Evolutionary conservation across 768 basidiomycete genomes (phyloP).

Genomic region (Pulveroboletus sp.): DNA sequence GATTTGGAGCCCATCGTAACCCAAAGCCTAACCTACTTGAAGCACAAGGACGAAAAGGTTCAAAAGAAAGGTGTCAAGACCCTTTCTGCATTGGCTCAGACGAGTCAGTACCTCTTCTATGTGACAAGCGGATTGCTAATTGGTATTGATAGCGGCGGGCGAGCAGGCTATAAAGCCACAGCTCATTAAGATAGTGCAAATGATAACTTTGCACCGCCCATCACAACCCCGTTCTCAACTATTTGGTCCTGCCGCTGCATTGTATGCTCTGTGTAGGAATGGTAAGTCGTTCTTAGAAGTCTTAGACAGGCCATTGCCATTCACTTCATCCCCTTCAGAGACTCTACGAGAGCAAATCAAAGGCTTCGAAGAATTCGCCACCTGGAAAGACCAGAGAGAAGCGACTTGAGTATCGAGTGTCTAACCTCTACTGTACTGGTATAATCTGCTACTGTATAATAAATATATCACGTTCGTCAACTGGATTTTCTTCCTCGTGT

Average conservation of each 20-base stretch:
- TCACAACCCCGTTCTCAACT: background rate
- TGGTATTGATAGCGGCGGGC: background rate
- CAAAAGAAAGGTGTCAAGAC: background rate
- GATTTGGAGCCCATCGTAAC: background rate
- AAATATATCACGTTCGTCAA: too few species aligned
- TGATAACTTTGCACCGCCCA: background rate
- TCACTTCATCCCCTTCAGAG: background rate
- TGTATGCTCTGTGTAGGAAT: conserved; percentile 6
- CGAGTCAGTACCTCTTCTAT: background rate
- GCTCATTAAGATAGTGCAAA: background rate
- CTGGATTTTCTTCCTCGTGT: too few species aligned
- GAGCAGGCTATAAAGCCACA: background rate
- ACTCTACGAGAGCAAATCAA: background rate
- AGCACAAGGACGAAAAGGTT: background rate
- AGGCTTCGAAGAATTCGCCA: background rate
- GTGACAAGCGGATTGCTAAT: too few species aligned
- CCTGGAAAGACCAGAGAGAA: background rate
- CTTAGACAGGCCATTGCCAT: background rate
- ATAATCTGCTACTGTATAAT: too few species aligned
- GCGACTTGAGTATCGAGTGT: too few species aligned
- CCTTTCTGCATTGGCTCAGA: conserved; percentile 8
- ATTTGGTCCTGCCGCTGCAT: background rate
- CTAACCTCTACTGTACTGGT: too few species aligned
- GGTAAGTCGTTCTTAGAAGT: background rate
- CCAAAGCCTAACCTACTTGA: background rate